Conservation (phyloP, 192 early-diverging fungal genomes). For the Thamnidium elegans region DNA sequence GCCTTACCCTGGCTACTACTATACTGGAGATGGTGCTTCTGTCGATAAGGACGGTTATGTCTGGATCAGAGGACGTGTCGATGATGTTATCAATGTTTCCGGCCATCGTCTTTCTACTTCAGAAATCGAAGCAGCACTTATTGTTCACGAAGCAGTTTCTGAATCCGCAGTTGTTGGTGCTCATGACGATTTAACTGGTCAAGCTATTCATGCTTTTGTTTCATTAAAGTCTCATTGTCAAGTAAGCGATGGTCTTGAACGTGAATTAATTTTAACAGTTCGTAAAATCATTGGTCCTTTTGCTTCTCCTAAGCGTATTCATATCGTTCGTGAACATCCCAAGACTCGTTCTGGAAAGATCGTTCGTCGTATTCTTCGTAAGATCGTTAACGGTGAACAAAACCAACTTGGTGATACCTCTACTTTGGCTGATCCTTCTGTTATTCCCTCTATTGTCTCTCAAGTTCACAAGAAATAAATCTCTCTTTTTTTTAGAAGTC, state of each 20-base stretch:
- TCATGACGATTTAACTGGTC: constrained; percentile 83
- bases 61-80: constrained; percentile 91
- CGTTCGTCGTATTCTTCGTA: constrained; percentile 89
- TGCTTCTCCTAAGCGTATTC: constrained; percentile 81
- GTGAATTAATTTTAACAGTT: constrained; percentile 68
- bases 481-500: no score
- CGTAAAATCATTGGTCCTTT: constrained; percentile 91
- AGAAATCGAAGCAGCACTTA: constrained; percentile 89
- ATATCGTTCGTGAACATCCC: constrained; percentile 83
- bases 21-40: constrained; percentile 93
- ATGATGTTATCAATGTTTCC: constrained; percentile 90
- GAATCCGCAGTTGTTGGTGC: constrained; percentile 91
- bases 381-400: constrained; percentile 80
- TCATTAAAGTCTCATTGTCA: constrained; percentile 63
- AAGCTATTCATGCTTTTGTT: constrained; percentile 81
- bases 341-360: constrained; percentile 96
- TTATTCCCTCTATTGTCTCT: constrained; percentile 5
- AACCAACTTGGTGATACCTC: constrained; percentile 81
- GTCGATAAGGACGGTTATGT: constrained; percentile 92
- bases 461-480: constrained; percentile 12
- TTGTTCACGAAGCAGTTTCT: constrained; percentile 74
- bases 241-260: constrained; percentile 37
- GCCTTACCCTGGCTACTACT: constrained; percentile 93
- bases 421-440: constrained; percentile 77
- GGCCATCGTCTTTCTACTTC: constrained; percentile 93